Evolutionary conservation across 2,329 filamentous ascomycete species (phyloP).

Genomic region (Alternaria incomplexa): DNA sequence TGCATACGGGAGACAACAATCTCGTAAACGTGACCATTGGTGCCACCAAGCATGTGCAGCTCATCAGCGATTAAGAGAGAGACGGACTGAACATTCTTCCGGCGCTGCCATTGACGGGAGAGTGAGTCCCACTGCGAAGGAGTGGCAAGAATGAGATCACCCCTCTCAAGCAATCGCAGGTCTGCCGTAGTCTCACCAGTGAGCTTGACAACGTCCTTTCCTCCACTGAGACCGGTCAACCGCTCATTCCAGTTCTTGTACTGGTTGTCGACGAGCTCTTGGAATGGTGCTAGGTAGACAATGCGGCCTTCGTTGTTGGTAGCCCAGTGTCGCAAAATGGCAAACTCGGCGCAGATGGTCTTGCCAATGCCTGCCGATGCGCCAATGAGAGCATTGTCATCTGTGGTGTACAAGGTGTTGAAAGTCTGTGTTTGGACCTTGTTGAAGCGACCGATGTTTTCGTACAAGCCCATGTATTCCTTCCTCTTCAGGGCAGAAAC

Average conservation of each 20-base stretch:
- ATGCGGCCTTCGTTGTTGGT: slow-evolving; percentile 74
- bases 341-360: slow-evolving; percentile 95
- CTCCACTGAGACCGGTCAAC: slow-evolving; percentile 73
- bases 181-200: slow-evolving; percentile 92
- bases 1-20: slow-evolving; percentile 98
- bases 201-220: slow-evolving; percentile 90
- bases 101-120: slow-evolving; percentile 93
- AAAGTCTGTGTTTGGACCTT: slow-evolving; percentile 97
- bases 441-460: slow-evolving; percentile 88
- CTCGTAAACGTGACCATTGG: slow-evolving; percentile 89
- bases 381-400: slow-evolving; percentile 92
- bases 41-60: slow-evolving; percentile 88
- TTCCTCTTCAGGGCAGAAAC: slow-evolving; percentile 86
- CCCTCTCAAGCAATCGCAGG: slow-evolving; percentile 83
- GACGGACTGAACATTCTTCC: slow-evolving; percentile 92
- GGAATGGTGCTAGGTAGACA: slow-evolving; percentile 93
- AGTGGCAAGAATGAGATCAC: slow-evolving; percentile 90
- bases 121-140: slow-evolving; percentile 95
- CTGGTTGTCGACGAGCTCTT: slow-evolving; percentile 85
- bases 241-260: slow-evolving; percentile 85
- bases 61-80: slow-evolving; percentile 94
- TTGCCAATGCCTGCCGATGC: slow-evolving; percentile 96
- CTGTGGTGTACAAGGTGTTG: slow-evolving; percentile 86
- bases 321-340: slow-evolving; percentile 86
- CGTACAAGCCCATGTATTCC: slow-evolving; percentile 82